A percentile compares a stretch with the other conserved stretches of the same genome.
Conservation (phyloP, 495 filamentous ascomycete genomes). For the Beverwykella pulmonaria region DNA sequence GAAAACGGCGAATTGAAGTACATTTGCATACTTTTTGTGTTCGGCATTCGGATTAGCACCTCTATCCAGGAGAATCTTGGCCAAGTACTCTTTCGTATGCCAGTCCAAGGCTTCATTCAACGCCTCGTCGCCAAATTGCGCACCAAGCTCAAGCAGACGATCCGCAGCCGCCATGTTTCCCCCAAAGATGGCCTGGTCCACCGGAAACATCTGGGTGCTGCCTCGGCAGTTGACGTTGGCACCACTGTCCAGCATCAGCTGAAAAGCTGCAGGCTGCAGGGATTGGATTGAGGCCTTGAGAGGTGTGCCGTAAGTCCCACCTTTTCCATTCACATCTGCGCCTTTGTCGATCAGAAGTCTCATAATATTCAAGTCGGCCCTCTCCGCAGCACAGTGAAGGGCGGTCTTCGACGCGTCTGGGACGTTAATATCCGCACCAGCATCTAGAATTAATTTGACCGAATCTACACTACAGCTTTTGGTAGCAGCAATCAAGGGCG, state of each 20-base stretch:
- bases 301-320: slow-evolving; percentile 4
- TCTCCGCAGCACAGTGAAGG: slow-evolving; percentile 18
- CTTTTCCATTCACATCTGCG: slow-evolving; percentile 22
- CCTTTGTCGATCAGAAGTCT: slow-evolving; percentile 13
- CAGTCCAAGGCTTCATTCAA: slow-evolving; percentile 26
- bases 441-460: slow-evolving; percentile 8
- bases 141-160: slow-evolving; percentile 18
- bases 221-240: slow-evolving; percentile 25
- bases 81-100: slow-evolving; percentile 15
- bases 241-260: slow-evolving; percentile 24
- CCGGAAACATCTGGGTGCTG: slow-evolving; percentile 9
- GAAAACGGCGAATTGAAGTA: slow-evolving; percentile 24
- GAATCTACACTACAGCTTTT: background rate
- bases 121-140: slow-evolving; percentile 9
- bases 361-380: slow-evolving; percentile 6
- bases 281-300: slow-evolving; percentile 22
- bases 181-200: slow-evolving; percentile 13
- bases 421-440: slow-evolving; percentile 15
- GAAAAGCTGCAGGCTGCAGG: slow-evolving; percentile 1
- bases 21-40: slow-evolving; percentile 28
- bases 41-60: slow-evolving; percentile 31
- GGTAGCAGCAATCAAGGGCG: slow-evolving; percentile 2
- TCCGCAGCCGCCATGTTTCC: slow-evolving; percentile 17
- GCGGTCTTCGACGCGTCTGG: slow-evolving; percentile 31
- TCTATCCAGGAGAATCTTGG: slow-evolving; percentile 29